Percentiles rank a stretch among this genome's conserved stretches.
phyloP scores from a whole-genome alignment of 1,139 yeast species.

The Saccharomyces hybrid region DNA sequence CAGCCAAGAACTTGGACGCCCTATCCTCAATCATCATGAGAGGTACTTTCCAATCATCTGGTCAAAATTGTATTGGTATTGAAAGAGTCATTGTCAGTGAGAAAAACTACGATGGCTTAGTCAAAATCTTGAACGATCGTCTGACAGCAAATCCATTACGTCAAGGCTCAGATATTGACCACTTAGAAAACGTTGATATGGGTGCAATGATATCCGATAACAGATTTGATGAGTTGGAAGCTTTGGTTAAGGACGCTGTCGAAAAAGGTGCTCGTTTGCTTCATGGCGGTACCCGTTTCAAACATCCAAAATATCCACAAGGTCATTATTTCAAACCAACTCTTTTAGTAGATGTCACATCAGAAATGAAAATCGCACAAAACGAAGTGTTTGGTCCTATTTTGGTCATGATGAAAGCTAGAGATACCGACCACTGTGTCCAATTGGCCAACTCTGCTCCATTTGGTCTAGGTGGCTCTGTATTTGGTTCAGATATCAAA shows the following conservation, averaged over 20 bases:
- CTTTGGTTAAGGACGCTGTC: conserved; percentile 65
- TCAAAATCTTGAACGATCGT: conserved; percentile 47
- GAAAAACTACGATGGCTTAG: conserved; percentile 53
- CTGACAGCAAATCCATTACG: conserved; percentile 47
- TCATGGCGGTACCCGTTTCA: conserved; percentile 69
- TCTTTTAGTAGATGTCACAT: conserved; percentile 68
- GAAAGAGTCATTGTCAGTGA: conserved; percentile 83
- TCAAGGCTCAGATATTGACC: conserved; percentile 86
- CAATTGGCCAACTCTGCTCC: conserved; percentile 75
- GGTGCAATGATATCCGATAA: conserved; percentile 87
- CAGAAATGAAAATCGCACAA: conserved; percentile 69
- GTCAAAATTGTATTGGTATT: conserved; percentile 95
- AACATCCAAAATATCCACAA: conserved; percentile 88
- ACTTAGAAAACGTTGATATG: conserved; percentile 81
- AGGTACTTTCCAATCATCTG: conserved; percentile 94
- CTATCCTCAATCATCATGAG: conserved; percentile 80
- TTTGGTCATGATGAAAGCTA: conserved; percentile 67
- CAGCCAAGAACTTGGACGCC: conserved; percentile 46
- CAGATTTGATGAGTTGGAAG: conserved; percentile 60
- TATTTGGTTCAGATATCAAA: conserved; percentile 59
- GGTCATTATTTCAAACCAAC: conserved; percentile 94
- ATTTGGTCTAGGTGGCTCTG: conserved; percentile 86
- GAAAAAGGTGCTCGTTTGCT: conserved; percentile 70
- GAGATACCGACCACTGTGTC: conserved; percentile 59
- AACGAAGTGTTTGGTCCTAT: conserved; percentile 94